Base-by-base conservation (phyloP, 2,329 filamentous ascomycete species). In the Leptodontidium sp. region DNA sequence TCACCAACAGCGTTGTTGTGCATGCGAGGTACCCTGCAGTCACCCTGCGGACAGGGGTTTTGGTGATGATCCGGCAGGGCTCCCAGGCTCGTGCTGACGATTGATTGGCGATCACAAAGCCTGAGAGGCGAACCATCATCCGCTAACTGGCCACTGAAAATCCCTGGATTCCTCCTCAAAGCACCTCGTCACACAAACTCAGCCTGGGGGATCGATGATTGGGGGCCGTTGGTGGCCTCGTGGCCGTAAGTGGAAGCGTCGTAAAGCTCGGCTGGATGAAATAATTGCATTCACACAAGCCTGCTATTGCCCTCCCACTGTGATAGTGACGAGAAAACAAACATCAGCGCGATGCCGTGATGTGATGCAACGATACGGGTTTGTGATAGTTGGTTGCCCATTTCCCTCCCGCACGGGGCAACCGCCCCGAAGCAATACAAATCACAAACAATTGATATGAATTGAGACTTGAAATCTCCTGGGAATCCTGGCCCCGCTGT, bases 51-150 rank as follows among this genome's bases (percentile, higher is more conserved):
- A 32, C 61, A 61, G 43, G 70, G 68, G 35, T 64, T 57, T 7
- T 29, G 61, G 61, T 59, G 64, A 38, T 53, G 6, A 35, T 4
- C 4, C 21, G 12, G n/a, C 47, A 35, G 49, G 67, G 61, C 17
- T 61, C 6, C 2, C 32, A 64, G 49, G 68, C 17, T 64, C 49
- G 67, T 72, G 66, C 65, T 63, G 65, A 32, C 65, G 72, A 38
- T 14, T 74, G 70, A 74, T 74, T 74, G 70, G 72, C 64, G 68
- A 72, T 72, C 66, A 1, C 61, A 17, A 55, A 53, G 68, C 55
- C 59, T 38, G 68, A 57, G 15, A 40, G 43, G 43, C 55, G 57
- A 32, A 32, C 21, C 47, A 24, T 38, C 35, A 58, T 12, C 49
- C 24, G 45, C 52, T 21, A 32, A 32, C 29, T 32, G 29, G 1